Conservation (phyloP, 148 eudicot genomes). For the Dysphania ambrosioides region DNA sequence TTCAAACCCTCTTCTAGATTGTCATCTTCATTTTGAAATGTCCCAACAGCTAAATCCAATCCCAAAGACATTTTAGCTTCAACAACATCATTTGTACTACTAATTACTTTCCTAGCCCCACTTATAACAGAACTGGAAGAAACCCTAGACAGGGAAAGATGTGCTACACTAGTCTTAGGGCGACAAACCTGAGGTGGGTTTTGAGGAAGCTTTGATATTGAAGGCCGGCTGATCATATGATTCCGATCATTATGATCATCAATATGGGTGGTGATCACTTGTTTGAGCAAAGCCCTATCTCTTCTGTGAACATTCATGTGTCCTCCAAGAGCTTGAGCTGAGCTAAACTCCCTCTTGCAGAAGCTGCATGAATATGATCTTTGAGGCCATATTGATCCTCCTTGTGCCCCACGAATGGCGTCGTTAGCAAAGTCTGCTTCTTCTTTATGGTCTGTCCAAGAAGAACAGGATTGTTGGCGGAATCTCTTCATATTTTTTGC, state of each 20-base stretch:
- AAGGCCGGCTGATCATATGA: constrained; percentile 2
- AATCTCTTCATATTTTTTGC: constrained; percentile 16
- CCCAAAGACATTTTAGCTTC: constrained; percentile 34
- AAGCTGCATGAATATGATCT: constrained; percentile 64
- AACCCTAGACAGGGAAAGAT: constrained; percentile 10
- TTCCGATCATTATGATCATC: background rate
- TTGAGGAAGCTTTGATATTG: constrained; percentile 4
- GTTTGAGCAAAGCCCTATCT: constrained; percentile 64
- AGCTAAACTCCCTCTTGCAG: constrained; percentile 55
- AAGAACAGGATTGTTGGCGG: background rate
- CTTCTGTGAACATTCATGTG: constrained; percentile 80
- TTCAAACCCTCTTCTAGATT: background rate
- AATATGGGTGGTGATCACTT: constrained; percentile 11
- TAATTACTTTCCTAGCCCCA: constrained; percentile 17
- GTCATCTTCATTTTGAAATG: constrained; percentile 6
- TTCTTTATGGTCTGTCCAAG: constrained; percentile 14
- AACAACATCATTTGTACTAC: background rate
- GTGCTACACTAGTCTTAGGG: constrained; percentile 23
- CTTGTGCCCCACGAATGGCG: background rate
- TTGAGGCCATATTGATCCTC: constrained; percentile 51
- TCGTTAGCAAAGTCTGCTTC: background rate
- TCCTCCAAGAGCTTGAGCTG: constrained; percentile 83
- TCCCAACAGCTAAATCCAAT: constrained; percentile 14
- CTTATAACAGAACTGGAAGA: constrained; percentile 7
- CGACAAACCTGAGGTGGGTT: constrained; percentile 10